Percentiles rank a stretch among this genome's conserved stretches.
These are phyloP conservation scores for Chlamydomonas reinhardtii DNA, from an alignment of 163 green algal species.

Conservation along the genomic window DNA sequence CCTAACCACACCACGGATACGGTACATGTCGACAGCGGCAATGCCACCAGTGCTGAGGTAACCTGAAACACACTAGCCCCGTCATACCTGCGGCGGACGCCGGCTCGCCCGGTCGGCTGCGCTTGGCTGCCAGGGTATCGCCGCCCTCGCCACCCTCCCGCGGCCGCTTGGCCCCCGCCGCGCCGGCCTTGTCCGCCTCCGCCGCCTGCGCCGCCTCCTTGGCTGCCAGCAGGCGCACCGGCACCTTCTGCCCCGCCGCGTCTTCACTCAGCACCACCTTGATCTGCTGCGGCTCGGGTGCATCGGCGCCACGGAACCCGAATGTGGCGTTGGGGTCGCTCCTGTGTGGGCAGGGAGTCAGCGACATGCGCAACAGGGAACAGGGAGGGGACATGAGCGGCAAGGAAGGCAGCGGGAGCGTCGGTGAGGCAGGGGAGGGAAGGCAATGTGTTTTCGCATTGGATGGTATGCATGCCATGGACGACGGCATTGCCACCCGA, in stretches of 20 bases:
- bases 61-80: too few relatives aligned
- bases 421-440: too few relatives aligned
- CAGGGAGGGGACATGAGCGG: too few relatives aligned
- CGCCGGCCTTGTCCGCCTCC: background rate
- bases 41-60: too few relatives aligned
- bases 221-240: conserved; percentile 47
- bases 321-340: conserved; percentile 69
- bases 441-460: too few relatives aligned
- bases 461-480: too few relatives aligned
- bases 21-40: too few relatives aligned
- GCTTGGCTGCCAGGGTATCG: background rate
- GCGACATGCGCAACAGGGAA: too few relatives aligned
- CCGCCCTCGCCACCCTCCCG: background rate
- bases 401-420: too few relatives aligned
- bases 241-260: conserved; percentile 67
- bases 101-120: background rate
- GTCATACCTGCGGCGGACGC: too few relatives aligned
- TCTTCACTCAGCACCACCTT: conserved; percentile 62
- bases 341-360: conserved; percentile 54
- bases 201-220: conserved; percentile 29
- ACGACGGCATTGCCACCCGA: too few relatives aligned
- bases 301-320: conserved; percentile 70
- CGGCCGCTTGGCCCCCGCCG: background rate
- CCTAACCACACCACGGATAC: too few relatives aligned
- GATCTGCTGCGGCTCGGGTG: conserved; percentile 57